A percentile compares a stretch with the other conserved stretches of the same genome.
phyloP scores from a whole-genome alignment of 495 filamentous ascomycete species.

The Neurospora sp. region DNA sequence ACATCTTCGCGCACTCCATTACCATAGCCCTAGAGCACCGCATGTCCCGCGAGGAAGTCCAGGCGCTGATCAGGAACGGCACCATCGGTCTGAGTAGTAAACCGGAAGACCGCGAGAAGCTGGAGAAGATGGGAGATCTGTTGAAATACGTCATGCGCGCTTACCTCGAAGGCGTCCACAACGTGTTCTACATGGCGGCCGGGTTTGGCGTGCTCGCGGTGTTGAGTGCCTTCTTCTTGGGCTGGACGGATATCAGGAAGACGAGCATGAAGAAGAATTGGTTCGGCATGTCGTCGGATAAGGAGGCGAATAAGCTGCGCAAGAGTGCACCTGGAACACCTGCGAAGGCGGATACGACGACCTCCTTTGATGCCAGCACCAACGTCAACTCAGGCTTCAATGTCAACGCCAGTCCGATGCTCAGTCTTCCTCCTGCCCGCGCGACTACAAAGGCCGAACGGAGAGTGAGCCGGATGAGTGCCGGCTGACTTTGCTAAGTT shows the following conservation, averaged over 20 bases:
- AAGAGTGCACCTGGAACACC: background rate
- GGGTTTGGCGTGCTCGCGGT: conserved; percentile 5
- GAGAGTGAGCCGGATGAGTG: background rate
- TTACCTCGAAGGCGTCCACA: background rate
- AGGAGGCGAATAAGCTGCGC: background rate
- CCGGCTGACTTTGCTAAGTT: background rate
- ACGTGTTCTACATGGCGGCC: conserved; percentile 11
- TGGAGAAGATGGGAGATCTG: background rate
- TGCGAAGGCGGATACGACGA: background rate
- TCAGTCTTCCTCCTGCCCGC: background rate
- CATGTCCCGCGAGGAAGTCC: background rate
- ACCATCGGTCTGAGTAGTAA: background rate
- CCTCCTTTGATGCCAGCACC: no score
- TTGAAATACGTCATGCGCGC: background rate
- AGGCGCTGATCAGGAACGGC: background rate
- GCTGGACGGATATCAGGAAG: conserved; percentile 15
- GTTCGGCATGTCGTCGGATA: background rate
- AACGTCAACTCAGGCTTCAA: background rate
- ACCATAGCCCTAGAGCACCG: conserved; percentile 1
- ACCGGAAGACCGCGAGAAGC: background rate
- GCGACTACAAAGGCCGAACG: background rate
- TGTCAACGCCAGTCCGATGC: background rate
- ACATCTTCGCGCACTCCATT: conserved; percentile 46
- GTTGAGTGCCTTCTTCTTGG: conserved; percentile 10
- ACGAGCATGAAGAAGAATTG: background rate